Percentiles rank a stretch among this genome's conserved stretches.
These are phyloP conservation scores for Colletotrichum scovillei DNA, from an alignment of 2,329 filamentous ascomycete species.

Conservation along the genomic window DNA sequence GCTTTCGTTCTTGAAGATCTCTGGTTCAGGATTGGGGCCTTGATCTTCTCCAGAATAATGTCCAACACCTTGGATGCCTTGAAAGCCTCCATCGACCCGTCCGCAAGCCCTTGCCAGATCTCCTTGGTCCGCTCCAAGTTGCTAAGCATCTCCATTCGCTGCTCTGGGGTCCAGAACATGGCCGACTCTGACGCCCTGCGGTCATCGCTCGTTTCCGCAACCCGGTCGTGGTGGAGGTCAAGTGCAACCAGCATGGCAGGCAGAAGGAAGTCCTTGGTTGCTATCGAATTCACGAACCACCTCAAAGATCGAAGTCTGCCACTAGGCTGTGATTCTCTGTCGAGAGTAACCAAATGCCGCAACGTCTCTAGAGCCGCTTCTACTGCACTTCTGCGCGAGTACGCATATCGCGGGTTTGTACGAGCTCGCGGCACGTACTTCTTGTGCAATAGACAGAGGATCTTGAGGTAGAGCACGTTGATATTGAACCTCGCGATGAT, in stretches of 20 bases:
- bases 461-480: constrained; percentile 88
- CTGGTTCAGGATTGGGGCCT: constrained; percentile 50
- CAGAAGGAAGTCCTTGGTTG: constrained; percentile 86
- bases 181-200: constrained; percentile 56
- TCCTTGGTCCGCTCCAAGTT: constrained; percentile 77
- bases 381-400: constrained; percentile 85
- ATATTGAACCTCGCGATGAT: constrained; percentile 88
- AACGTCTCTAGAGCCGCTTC: constrained; percentile 88
- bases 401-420: constrained; percentile 82
- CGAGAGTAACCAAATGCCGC: constrained; percentile 78
- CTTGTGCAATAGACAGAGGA: constrained; percentile 87
- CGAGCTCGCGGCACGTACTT: constrained; percentile 85
- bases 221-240: constrained; percentile 79
- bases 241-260: constrained; percentile 87
- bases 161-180: constrained; percentile 67
- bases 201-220: constrained; percentile 54
- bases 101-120: constrained; percentile 84
- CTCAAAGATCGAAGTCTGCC: constrained; percentile 79
- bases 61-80: constrained; percentile 86
- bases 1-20: constrained; percentile 37
- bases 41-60: constrained; percentile 86
- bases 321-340: constrained; percentile 77
- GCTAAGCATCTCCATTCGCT: constrained; percentile 80
- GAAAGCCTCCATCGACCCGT: constrained; percentile 87
- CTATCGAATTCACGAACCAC: constrained; percentile 83